Conservation (phyloP, 2,329 filamentous ascomycete genomes). For the Teratosphaeria epicoccoides region DNA sequence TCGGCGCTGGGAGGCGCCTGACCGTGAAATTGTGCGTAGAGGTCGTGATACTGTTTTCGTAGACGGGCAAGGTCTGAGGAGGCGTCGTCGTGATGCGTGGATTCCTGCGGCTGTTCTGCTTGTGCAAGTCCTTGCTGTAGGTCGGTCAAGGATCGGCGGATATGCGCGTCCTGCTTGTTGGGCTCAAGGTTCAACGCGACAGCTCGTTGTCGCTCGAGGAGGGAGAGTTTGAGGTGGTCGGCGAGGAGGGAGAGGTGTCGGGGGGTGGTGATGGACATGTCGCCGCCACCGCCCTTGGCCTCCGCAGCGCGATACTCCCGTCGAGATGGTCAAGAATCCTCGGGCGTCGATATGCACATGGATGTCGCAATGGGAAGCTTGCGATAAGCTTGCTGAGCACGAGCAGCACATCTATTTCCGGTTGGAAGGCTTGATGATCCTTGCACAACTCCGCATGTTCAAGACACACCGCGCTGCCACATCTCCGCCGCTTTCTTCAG, state of each 20-base stretch:
- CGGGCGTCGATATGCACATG: too few relatives aligned
- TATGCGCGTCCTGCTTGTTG: conserved; percentile 76
- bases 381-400: too few relatives aligned
- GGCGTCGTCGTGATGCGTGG: conserved; percentile 44
- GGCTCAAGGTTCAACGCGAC: conserved; percentile 68
- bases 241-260: conserved; percentile 81
- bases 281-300: too few relatives aligned
- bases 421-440: not conserved
- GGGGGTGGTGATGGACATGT: conserved; percentile 24
- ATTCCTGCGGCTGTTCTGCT: conserved; percentile 54
- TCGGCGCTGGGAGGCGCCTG: conserved; percentile 41
- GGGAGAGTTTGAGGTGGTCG: conserved; percentile 92
- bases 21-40: conserved; percentile 71
- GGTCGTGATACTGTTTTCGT: conserved; percentile 62
- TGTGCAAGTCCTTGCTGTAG: conserved; percentile 68
- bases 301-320: too few relatives aligned
- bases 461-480: not conserved
- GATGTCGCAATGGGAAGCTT: too few relatives aligned
- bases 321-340: too few relatives aligned
- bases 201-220: conserved; percentile 83
- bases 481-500: too few relatives aligned
- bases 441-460: not conserved
- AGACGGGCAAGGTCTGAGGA: conserved; percentile 55
- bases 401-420: not conserved
- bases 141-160: conserved; percentile 78